Conservation (phyloP, 225 moss, liverwort and hornwort genomes). For the Marchantia paleacea region DNA sequence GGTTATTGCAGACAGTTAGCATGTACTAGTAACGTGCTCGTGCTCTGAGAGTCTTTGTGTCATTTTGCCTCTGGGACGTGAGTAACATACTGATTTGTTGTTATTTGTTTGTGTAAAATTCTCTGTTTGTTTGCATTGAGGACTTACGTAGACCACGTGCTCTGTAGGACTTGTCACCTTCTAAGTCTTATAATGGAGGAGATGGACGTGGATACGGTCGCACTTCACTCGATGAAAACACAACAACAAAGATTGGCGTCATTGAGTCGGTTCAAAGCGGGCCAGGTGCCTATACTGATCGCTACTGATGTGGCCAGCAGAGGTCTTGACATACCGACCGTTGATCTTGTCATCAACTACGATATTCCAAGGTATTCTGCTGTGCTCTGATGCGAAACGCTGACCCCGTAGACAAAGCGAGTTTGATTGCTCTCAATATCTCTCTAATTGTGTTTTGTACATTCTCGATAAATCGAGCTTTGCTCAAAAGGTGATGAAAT, state of each 20-base stretch:
- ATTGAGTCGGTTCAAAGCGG: constrained; percentile 83
- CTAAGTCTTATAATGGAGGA: constrained; percentile 87
- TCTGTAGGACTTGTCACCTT: constrained; percentile 81
- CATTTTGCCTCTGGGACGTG: no score
- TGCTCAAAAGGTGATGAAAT: no score
- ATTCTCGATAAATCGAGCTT: no score
- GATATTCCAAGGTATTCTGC: constrained; percentile 70
- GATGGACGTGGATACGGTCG: constrained; percentile 73
- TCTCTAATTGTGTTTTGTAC: no score
- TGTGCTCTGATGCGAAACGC: background rate
- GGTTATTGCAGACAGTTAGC: no score
- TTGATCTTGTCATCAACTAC: constrained; percentile 94
- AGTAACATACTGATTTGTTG: no score
- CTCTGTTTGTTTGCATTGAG: background rate
- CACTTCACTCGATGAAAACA: constrained; percentile 92
- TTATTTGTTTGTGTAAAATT: no score
- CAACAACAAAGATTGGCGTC: constrained; percentile 90
- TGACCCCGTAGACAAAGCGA: no score
- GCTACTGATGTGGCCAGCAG: constrained; percentile 99
- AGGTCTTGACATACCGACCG: constrained; percentile 95
- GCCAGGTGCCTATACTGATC: constrained; percentile 83
- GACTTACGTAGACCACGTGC: background rate
- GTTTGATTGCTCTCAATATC: no score
- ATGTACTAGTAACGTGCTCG: no score
- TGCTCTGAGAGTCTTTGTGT: no score